Percentiles rank a stretch among this genome's conserved stretches.
phyloP scores from a whole-genome alignment of 1,139 yeast species.

The Zygosaccharomyces pseudobailii region DNA sequence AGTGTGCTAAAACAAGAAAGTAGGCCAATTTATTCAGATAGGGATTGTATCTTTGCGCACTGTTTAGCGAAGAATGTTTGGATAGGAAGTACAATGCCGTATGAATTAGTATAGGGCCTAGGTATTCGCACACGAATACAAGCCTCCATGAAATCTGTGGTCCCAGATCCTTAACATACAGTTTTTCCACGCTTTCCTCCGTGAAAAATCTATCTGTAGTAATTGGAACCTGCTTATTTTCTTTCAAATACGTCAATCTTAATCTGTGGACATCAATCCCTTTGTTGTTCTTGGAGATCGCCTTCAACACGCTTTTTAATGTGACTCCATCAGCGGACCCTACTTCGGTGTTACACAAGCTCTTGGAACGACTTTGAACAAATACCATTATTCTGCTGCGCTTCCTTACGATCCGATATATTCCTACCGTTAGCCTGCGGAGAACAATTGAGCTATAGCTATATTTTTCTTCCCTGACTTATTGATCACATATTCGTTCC shows the following conservation, averaged over 20 bases:
- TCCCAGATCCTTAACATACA: slow-evolving; percentile 78
- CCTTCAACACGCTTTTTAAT: slow-evolving; percentile 35
- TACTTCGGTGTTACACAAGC: slow-evolving; percentile 41
- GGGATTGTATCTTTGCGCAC: slow-evolving; percentile 18
- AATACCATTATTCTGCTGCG: slow-evolving; percentile 39
- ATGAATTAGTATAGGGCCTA: slow-evolving; percentile 84
- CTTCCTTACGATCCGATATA: not conserved
- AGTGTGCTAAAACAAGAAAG: slow-evolving; percentile 62
- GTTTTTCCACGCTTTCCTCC: slow-evolving; percentile 36
- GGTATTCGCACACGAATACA: slow-evolving; percentile 78
- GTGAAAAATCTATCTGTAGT: slow-evolving; percentile 24
- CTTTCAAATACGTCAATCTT: slow-evolving; percentile 35
- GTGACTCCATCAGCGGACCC: slow-evolving; percentile 33
- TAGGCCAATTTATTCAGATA: slow-evolving; percentile 27
- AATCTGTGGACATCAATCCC: slow-evolving; percentile 42
- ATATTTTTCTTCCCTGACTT: not conserved
- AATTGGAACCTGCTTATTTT: slow-evolving; percentile 29
- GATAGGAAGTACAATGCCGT: slow-evolving; percentile 50
- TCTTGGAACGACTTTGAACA: slow-evolving; percentile 49
- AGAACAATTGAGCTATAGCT: not conserved
- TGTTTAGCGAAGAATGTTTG: slow-evolving; percentile 12
- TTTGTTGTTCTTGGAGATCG: slow-evolving; percentile 44
- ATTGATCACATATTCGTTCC: not conserved
- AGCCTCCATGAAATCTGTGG: slow-evolving; percentile 91
- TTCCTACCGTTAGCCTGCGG: not conserved